Percentiles rank a stretch among this genome's conserved stretches.
Conservation (phyloP, 805 yeast species). For the Zygoascus flipseniorum region DNA sequence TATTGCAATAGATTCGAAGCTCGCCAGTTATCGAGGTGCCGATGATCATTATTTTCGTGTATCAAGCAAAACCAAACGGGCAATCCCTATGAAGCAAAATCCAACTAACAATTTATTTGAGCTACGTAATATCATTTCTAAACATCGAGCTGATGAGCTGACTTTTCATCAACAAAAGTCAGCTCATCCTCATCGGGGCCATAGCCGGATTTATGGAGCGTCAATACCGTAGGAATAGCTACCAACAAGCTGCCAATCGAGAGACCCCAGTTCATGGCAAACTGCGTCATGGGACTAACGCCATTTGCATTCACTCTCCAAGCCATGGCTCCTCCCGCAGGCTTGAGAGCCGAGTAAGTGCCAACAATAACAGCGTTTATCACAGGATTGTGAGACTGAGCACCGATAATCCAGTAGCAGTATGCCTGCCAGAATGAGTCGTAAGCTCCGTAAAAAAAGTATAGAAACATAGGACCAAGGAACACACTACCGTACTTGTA, state of each 20-base stretch:
- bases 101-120: not conserved
- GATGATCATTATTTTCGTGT: no score
- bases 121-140: not conserved
- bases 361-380: conserved; percentile 51
- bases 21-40: no score
- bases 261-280: conserved; percentile 47
- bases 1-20: no score
- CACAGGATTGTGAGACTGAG: conserved; percentile 48
- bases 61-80: no score
- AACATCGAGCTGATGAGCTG: not conserved
- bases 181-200: conserved; percentile 25
- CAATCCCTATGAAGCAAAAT: no score
- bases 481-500: conserved; percentile 34
- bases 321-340: conserved; percentile 54
- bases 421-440: conserved; percentile 56
- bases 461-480: conserved; percentile 53
- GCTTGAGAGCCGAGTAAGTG: conserved; percentile 53
- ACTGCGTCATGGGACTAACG: conserved; percentile 33
- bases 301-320: conserved; percentile 48
- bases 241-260: conserved; percentile 39
- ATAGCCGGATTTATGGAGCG: conserved; percentile 33
- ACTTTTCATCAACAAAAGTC: not conserved
- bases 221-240: conserved; percentile 39
- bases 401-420: conserved; percentile 51
- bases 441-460: conserved; percentile 51